phyloP scores from a whole-genome alignment of 768 basidiomycete genomes.

The Coprinopsis strossmayeri region DNA sequence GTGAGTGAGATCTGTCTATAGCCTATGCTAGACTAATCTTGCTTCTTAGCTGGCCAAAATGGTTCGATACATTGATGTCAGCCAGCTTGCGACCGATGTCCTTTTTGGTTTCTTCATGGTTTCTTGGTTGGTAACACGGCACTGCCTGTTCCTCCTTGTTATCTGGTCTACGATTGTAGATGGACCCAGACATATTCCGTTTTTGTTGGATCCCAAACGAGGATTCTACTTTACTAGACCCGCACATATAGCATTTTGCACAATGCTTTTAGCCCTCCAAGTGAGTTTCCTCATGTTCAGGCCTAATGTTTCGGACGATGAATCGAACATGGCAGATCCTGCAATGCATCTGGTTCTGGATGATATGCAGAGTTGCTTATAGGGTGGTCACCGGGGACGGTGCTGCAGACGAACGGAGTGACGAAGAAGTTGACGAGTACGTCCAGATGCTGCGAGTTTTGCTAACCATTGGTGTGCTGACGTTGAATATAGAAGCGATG shows the following conservation, averaged over 20 bases:
- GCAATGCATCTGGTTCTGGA: conserved; percentile 78
- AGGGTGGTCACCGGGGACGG: conserved; percentile 66
- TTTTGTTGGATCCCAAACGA: conserved; percentile 50
- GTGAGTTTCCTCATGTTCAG: no score
- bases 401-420: conserved; percentile 82
- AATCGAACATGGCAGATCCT: conserved; percentile 57
- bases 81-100: conserved; percentile 58
- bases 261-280: conserved; percentile 55
- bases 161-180: conserved; percentile 59
- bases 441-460: conserved; percentile 7
- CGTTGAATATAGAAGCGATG: not conserved
- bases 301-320: no score
- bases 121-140: conserved; percentile 88
- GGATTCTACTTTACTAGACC: conserved; percentile 50
- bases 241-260: conserved; percentile 41
- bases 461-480: no score
- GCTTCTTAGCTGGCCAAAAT: conserved; percentile 79
- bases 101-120: conserved; percentile 79
- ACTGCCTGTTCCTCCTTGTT: conserved; percentile 70
- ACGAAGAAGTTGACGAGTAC: conserved; percentile 58
- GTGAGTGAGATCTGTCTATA: conserved; percentile 41
- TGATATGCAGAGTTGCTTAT: conserved; percentile 82
- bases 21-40: not conserved
- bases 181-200: conserved; percentile 38
- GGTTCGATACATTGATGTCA: conserved; percentile 73